Evolutionary conservation across 2,329 filamentous ascomycete species (phyloP).

Genomic region (Pseudocercospora cruenta): DNA sequence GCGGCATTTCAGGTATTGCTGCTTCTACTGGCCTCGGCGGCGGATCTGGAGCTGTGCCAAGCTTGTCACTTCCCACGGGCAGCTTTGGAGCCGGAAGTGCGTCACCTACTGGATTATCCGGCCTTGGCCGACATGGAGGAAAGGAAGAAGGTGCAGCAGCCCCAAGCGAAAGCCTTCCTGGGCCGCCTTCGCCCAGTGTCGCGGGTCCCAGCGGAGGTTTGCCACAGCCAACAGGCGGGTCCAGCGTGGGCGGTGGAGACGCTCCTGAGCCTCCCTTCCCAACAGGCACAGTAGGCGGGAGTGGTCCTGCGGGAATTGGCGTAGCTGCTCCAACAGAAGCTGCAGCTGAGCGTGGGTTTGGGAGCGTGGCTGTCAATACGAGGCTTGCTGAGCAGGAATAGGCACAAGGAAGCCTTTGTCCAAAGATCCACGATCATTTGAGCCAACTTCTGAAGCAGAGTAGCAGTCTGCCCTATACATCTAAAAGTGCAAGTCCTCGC

Average conservation of each 20-base stretch:
- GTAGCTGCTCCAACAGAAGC: conserved; percentile 1
- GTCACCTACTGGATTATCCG: neutral
- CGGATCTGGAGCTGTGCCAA: conserved; percentile 4
- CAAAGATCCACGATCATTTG: neutral
- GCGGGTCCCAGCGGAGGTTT: conserved; percentile 1
- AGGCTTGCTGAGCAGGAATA: neutral
- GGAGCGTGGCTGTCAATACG: neutral
- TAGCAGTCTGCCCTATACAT: neutral
- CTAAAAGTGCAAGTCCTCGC: neutral
- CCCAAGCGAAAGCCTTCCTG: neutral
- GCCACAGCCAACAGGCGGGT: neutral
- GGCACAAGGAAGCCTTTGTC: neutral
- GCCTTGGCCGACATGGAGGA: neutral
- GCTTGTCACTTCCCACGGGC: conserved; percentile 10
- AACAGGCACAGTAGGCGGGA: neutral
- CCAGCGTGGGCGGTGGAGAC: neutral
- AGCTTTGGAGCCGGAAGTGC: conserved; percentile 12
- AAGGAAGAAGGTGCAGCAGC: conserved; percentile 4
- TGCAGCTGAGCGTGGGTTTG: neutral
- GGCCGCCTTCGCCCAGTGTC: neutral
- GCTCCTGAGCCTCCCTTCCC: neutral
- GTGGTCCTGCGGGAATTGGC: neutral
- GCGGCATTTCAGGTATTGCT: conserved; percentile 13
- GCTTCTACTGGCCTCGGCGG: neutral
- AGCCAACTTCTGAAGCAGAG: neutral